phyloP scores from a whole-genome alignment of 306 rosid genomes.

The Styphnolobium japonicum region DNA sequence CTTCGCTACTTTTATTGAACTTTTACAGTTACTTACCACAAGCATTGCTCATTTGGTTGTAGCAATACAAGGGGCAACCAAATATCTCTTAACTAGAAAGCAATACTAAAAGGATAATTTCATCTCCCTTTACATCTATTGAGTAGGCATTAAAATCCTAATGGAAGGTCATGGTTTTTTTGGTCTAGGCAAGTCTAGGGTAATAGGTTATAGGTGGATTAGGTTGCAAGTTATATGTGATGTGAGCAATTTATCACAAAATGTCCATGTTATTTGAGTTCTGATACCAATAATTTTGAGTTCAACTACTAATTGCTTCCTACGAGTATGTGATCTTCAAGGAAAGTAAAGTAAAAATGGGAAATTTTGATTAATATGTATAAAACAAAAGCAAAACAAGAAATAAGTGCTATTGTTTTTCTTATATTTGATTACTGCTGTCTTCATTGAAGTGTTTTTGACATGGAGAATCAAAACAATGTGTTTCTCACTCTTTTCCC shows the following conservation, averaged over 20 bases:
- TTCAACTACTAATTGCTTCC: background rate
- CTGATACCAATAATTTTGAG: background rate
- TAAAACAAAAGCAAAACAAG: background rate
- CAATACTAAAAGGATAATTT: too few relatives aligned
- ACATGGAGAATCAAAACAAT: background rate
- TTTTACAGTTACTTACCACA: too few relatives aligned
- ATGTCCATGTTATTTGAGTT: background rate
- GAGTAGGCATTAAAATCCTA: background rate
- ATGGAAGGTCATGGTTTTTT: slow-evolving; percentile 5
- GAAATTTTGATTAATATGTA: background rate
- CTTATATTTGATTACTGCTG: background rate
- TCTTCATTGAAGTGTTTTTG: background rate
- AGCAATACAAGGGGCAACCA: too few relatives aligned
- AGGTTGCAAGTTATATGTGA: background rate
- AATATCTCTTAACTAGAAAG: too few relatives aligned
- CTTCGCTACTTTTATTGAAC: too few relatives aligned
- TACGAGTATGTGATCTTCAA: background rate
- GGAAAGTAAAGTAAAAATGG: background rate
- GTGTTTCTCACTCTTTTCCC: background rate
- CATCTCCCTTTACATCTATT: too few relatives aligned
- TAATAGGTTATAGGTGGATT: background rate
- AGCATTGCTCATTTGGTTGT: too few relatives aligned
- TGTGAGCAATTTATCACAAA: background rate
- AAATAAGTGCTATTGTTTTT: background rate
- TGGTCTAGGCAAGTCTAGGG: slow-evolving; percentile 2